phyloP scores from a whole-genome alignment of 352 stramenopile species.

The Globisporangium radiosum region DNA sequence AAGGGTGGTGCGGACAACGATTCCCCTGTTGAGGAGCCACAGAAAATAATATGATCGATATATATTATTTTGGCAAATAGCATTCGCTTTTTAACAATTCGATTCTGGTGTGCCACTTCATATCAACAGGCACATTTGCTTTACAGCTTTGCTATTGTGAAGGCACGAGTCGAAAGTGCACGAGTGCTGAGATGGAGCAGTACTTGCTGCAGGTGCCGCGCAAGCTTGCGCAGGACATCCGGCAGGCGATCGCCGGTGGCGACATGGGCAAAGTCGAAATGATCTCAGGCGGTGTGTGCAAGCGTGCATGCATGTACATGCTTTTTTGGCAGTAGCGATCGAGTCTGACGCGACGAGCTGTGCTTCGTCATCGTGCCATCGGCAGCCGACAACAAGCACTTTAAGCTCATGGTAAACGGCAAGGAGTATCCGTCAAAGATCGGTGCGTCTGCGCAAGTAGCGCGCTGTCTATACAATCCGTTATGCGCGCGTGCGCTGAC shows the following conservation, averaged over 20 bases:
- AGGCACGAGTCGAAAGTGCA: no score
- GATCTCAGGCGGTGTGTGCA: constrained; percentile 48
- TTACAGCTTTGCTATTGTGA: no score
- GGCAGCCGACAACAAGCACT: constrained; percentile 83
- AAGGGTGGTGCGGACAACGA: no score
- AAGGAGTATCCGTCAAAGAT: constrained; percentile 79
- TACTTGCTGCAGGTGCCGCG: constrained; percentile 85
- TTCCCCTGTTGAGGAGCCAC: no score
- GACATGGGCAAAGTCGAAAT: constrained; percentile 68
- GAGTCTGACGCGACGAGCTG: no score
- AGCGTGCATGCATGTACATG: background rate
- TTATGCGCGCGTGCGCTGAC: background rate
- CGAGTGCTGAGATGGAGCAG: constrained; percentile 56
- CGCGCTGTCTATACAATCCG: background rate
- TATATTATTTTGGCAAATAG: no score
- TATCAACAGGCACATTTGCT: no score
- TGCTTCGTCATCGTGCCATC: no score
- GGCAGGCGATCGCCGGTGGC: constrained; percentile 47
- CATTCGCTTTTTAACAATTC: no score
- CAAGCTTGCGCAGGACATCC: constrained; percentile 67
- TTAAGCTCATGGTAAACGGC: constrained; percentile 67
- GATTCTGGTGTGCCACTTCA: no score
- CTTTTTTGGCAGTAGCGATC: background rate
- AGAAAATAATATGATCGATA: no score
- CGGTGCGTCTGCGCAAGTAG: constrained; percentile 19